Conservation (phyloP, 2,329 filamentous ascomycete genomes). For the Colletotrichum kahawae region DNA sequence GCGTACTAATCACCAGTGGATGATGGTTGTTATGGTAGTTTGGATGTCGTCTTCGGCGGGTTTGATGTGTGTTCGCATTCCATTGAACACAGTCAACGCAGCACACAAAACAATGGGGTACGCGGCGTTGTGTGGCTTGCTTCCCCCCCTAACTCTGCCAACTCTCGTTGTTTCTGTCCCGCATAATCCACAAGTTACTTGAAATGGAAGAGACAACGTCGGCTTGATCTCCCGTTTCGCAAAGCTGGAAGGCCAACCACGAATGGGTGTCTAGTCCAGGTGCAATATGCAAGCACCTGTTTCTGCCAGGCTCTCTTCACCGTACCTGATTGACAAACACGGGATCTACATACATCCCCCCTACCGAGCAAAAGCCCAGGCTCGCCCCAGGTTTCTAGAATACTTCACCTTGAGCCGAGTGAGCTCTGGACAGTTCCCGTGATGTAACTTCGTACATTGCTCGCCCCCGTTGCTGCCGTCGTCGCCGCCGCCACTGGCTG, state of each 20-base stretch:
- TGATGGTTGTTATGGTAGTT: not conserved
- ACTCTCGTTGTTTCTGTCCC: not conserved
- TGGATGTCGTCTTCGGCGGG: not conserved
- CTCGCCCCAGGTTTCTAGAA: conserved; percentile 4
- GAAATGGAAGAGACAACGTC: not conserved
- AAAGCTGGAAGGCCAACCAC: not conserved
- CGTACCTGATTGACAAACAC: conserved; percentile 3
- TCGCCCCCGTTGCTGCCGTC: not conserved
- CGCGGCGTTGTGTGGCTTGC: not conserved
- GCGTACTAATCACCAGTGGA: conserved; percentile 3
- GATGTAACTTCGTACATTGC: not conserved
- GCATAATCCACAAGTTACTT: not conserved
- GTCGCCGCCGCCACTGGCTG: not conserved
- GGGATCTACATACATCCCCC: not conserved
- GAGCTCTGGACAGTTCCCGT: not conserved
- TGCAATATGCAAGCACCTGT: not conserved
- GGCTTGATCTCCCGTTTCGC: not conserved
- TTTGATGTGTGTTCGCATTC: not conserved
- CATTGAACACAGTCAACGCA: not conserved
- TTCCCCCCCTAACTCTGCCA: not conserved
- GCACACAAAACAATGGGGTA: not conserved
- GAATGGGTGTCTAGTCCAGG: not conserved
- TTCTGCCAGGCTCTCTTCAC: not conserved
- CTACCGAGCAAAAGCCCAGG: not conserved
- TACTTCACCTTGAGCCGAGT: not conserved